A percentile compares a stretch with the other conserved stretches of the same genome.
Conservation (phyloP, 1,284 basidiomycete genomes). For the Microbotryum saponariae region DNA sequence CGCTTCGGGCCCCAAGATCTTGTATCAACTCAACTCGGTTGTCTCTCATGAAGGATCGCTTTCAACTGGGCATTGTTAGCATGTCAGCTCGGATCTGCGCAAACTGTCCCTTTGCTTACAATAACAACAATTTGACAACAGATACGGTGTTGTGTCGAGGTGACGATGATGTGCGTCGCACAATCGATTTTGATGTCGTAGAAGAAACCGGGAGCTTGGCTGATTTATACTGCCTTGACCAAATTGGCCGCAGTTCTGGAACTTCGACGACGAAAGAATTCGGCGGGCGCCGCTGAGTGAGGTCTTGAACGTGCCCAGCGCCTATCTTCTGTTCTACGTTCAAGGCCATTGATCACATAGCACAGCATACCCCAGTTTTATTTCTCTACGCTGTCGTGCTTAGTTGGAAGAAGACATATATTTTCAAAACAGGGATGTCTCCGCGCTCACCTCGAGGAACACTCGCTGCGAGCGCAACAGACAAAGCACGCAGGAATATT, state of each 20-base stretch:
- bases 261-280: conserved; percentile 31
- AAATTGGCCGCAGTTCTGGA: conserved; percentile 19
- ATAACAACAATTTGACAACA: not conserved
- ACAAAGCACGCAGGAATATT: no score
- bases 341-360: no score
- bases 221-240: not conserved
- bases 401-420: no score
- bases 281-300: conserved; percentile 20
- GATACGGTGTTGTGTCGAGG: not conserved
- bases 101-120: not conserved
- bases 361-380: no score
- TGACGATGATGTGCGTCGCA: not conserved
- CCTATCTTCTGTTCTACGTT: no score
- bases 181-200: not conserved
- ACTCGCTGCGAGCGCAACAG: no score
- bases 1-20: conserved; percentile 52
- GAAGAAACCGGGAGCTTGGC: conserved; percentile 1
- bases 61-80: conserved; percentile 72
- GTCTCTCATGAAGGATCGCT: conserved; percentile 92
- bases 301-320: conserved; percentile 5
- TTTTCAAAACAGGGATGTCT: no score
- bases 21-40: conserved; percentile 88
- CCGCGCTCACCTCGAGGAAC: no score
- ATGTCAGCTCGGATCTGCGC: conserved; percentile 59
- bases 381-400: no score